A percentile compares a stretch with the other conserved stretches of the same genome.
These are phyloP conservation scores for Cyclotella choctawhatcheeana DNA, from an alignment of 108 stramenopile species.

Conservation along the genomic window DNA sequence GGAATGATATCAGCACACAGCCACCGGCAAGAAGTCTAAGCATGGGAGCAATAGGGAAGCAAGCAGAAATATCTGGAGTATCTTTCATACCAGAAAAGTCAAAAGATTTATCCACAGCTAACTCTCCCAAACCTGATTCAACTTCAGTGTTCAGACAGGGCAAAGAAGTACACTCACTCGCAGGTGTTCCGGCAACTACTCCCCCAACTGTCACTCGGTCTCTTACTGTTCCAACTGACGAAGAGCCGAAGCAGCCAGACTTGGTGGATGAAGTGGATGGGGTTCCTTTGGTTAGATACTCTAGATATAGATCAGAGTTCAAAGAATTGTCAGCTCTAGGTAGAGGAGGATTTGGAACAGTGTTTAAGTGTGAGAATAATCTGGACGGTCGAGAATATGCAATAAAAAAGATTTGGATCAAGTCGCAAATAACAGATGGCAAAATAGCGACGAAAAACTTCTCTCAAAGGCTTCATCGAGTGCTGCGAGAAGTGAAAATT, in stretches of 20 bases:
- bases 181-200: slow-evolving; percentile 4
- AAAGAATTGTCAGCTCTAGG: slow-evolving; percentile 77
- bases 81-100: slow-evolving; percentile 18
- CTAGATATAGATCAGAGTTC: slow-evolving; percentile 85
- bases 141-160: neutral
- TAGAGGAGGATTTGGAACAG: slow-evolving; percentile 91
- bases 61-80: slow-evolving; percentile 1
- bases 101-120: neutral
- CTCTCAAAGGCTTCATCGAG: slow-evolving; percentile 73
- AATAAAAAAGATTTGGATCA: slow-evolving; percentile 91
- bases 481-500: slow-evolving; percentile 95
- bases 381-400: slow-evolving; percentile 93
- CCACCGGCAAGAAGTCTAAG: slow-evolving; percentile 36
- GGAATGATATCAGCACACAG: slow-evolving; percentile 17
- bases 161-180: neutral
- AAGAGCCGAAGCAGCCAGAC: slow-evolving; percentile 4
- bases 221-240: slow-evolving; percentile 16
- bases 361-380: slow-evolving; percentile 78
- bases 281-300: slow-evolving; percentile 84
- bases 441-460: slow-evolving; percentile 62
- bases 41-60: slow-evolving; percentile 32
- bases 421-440: slow-evolving; percentile 51
- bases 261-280: slow-evolving; percentile 56
- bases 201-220: slow-evolving; percentile 11
- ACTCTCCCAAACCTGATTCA: neutral